Percentiles rank a stretch among this genome's conserved stretches.
phyloP scores from a whole-genome alignment of 2,329 filamentous ascomycete species.

The Fusarium solani-melongenae region DNA sequence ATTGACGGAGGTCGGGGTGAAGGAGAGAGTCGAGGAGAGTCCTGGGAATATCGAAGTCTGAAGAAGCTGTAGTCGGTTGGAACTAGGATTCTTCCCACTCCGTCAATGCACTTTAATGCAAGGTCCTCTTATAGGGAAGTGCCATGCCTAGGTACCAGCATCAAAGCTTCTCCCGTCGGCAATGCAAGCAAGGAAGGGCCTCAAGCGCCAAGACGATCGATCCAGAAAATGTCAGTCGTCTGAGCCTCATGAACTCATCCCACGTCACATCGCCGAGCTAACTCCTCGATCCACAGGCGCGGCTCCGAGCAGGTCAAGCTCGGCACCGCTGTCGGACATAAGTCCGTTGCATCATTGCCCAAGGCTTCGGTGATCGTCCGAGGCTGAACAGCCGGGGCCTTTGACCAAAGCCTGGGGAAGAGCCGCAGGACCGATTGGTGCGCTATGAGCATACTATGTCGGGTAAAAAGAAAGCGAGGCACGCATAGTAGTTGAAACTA shows the following conservation, averaged over 20 bases:
- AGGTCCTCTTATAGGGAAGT: background rate
- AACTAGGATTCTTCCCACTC: too few relatives aligned
- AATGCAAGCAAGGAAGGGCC: background rate
- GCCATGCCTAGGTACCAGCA: background rate
- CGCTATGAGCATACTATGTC: background rate
- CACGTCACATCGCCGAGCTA: conserved; percentile 8
- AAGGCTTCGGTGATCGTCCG: conserved; percentile 25
- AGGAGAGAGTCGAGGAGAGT: too few relatives aligned
- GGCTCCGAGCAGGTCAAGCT: conserved; percentile 1
- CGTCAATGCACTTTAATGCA: too few relatives aligned
- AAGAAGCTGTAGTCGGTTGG: too few relatives aligned
- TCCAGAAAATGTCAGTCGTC: background rate
- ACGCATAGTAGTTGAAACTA: background rate
- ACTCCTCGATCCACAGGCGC: background rate
- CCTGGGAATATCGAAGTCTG: too few relatives aligned
- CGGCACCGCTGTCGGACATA: conserved; percentile 12
- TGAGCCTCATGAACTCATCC: background rate
- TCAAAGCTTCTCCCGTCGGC: background rate
- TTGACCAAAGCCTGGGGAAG: conserved; percentile 4
- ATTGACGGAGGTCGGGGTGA: too few relatives aligned
- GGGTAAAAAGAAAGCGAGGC: background rate
- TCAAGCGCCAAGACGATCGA: background rate
- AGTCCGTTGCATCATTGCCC: background rate
- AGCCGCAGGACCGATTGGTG: conserved; percentile 23
- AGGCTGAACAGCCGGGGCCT: conserved; percentile 13